A percentile compares a stretch with the other conserved stretches of the same genome.
phyloP scores from a whole-genome alignment of 140 eudicot genomes.

The Flaveria floridana region DNA sequence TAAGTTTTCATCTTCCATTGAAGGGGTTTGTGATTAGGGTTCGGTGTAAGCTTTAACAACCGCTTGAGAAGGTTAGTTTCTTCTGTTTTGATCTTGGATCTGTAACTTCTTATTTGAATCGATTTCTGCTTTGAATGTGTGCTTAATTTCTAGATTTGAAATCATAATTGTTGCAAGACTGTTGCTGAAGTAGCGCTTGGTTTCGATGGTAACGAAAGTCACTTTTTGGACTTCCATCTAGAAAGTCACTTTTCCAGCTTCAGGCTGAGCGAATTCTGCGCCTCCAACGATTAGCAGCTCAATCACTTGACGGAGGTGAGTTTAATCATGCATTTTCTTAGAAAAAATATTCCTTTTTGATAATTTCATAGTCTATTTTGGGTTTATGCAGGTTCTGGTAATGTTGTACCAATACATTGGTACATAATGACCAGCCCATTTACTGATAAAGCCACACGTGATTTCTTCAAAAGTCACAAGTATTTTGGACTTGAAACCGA shows the following conservation, averaged over 20 bases:
- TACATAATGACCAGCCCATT: conserved; percentile 99
- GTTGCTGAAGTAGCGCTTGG: too few relatives aligned
- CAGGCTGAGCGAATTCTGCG: conserved; percentile 93
- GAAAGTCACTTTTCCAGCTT: conserved; percentile 95
- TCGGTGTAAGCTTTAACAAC: too few relatives aligned
- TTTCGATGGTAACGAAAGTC: too few relatives aligned
- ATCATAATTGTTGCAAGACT: too few relatives aligned
- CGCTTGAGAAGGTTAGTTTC: too few relatives aligned
- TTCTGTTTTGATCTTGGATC: too few relatives aligned
- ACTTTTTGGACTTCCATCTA: conserved; percentile 98
- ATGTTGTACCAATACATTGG: conserved; percentile 72
- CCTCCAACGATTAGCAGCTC: conserved; percentile 83
- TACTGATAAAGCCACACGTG: conserved; percentile 83
- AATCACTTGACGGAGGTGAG: conserved; percentile 74
- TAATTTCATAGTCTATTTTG: conserved; percentile 26
- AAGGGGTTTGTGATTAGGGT: too few relatives aligned
- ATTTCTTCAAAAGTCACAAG: conserved; percentile 73
- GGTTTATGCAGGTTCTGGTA: conserved; percentile 50
- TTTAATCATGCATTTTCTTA: conserved; percentile 8
- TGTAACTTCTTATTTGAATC: too few relatives aligned
- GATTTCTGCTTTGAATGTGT: too few relatives aligned
- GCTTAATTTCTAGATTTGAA: too few relatives aligned
- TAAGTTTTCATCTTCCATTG: too few relatives aligned
- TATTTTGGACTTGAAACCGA: conserved; percentile 93
- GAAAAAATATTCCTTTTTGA: background rate